Evolutionary conservation across 2,329 filamentous ascomycete species (phyloP).

Genomic region (Paraphaeosphaeria sporulosa): DNA sequence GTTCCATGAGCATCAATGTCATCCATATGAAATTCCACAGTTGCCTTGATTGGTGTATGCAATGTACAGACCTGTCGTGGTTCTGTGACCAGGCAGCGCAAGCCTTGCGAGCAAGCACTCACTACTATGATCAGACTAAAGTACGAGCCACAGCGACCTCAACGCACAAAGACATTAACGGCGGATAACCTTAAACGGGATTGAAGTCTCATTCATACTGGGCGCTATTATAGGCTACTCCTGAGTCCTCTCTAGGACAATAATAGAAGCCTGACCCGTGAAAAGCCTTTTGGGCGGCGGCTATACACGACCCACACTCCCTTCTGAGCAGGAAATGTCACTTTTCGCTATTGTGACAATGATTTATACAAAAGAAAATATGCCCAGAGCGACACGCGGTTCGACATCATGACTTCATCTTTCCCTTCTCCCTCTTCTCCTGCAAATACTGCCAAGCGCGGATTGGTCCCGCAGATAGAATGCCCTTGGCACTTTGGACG

Average conservation of each 20-base stretch:
- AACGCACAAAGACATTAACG: not conserved
- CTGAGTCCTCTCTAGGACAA: not conserved
- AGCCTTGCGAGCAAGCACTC: too few species aligned
- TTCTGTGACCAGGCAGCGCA: not conserved
- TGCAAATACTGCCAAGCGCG: slow-evolving; percentile 77
- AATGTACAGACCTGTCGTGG: not conserved
- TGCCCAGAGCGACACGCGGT: slow-evolving; percentile 8
- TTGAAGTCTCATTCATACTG: not conserved
- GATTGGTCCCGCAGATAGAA: slow-evolving; percentile 77
- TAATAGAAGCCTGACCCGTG: slow-evolving; percentile 24
- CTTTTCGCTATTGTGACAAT: slow-evolving; percentile 17
- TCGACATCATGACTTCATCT: slow-evolving; percentile 34
- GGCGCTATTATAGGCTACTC: not conserved
- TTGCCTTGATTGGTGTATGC: not conserved
- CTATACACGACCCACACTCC: slow-evolving; percentile 20
- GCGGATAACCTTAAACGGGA: not conserved
- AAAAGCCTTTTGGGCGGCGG: slow-evolving; percentile 19
- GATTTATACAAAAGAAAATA: slow-evolving; percentile 16
- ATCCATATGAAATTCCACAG: not conserved
- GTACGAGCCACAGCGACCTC: not conserved
- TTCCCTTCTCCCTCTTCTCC: slow-evolving; percentile 71
- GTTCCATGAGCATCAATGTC: not conserved
- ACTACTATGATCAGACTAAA: not conserved
- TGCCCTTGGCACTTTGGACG: slow-evolving; percentile 83
- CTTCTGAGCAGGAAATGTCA: not conserved